A percentile compares a stretch with the other conserved stretches of the same genome.
Conservation (phyloP, 345 rosid genomes). For the Leavenworthia alabamica region DNA sequence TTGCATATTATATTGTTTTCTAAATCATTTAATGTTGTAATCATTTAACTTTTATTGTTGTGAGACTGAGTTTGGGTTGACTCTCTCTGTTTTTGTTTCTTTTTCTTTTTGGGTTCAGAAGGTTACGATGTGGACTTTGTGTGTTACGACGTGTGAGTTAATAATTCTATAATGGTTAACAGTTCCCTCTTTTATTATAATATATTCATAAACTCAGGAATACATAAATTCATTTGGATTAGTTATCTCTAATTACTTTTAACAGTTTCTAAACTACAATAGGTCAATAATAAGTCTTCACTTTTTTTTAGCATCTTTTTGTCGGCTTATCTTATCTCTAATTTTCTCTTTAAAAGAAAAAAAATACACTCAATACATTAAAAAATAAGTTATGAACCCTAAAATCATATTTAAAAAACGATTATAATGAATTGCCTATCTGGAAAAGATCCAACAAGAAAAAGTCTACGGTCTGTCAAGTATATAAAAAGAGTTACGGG, state of each 20-base stretch:
- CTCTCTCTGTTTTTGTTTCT: neutral
- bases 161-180: neutral
- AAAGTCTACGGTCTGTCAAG: neutral
- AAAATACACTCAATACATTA: neutral
- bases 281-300: neutral
- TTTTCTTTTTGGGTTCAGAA: neutral
- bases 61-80: constrained; percentile 5
- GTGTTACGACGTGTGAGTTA: neutral
- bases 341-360: neutral
- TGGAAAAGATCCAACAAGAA: neutral
- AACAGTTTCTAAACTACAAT: neutral
- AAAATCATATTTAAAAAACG: neutral
- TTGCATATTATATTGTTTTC: constrained; percentile 8
- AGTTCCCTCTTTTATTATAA: neutral
- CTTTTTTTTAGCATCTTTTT: neutral
- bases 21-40: neutral
- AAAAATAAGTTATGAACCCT: neutral
- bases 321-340: neutral
- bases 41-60: constrained; percentile 5
- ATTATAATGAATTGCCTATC: neutral
- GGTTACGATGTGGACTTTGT: neutral
- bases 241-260: too few relatives aligned
- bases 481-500: neutral
- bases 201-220: neutral
- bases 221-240: too few relatives aligned